Percentiles rank a stretch among this genome's conserved stretches.
These are phyloP conservation scores for Lentinus tigrinus DNA, from an alignment of 768 basidiomycete genomes.

Conservation along the genomic window DNA sequence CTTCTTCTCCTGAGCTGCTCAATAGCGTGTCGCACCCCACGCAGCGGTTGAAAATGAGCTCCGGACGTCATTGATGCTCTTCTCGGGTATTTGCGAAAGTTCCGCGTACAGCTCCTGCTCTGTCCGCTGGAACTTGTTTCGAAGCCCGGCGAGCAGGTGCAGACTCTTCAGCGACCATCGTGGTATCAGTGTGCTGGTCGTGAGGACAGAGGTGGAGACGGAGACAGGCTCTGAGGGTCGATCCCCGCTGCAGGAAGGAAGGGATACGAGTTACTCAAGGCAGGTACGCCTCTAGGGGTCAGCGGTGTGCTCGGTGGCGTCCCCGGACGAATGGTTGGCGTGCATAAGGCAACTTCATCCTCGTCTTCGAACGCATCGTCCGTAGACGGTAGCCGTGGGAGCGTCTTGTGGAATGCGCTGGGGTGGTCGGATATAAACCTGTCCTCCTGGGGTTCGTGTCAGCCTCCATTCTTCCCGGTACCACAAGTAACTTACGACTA, in stretches of 20 bases:
- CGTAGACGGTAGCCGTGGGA: conserved; percentile 59
- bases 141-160: conserved; percentile 45
- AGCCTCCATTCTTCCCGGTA: neutral
- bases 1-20: conserved; percentile 65
- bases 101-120: conserved; percentile 62
- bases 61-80: conserved; percentile 61
- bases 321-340: conserved; percentile 24
- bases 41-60: conserved; percentile 54
- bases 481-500: conserved; percentile 43
- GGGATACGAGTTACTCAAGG: conserved; percentile 3
- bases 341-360: conserved; percentile 16
- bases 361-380: conserved; percentile 50
- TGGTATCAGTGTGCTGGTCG: neutral
- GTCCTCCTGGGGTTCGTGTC: conserved; percentile 39
- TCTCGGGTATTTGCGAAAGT: conserved; percentile 44
- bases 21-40: conserved; percentile 50
- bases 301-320: conserved; percentile 22
- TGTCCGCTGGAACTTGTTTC: conserved; percentile 54
- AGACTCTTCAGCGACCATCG: conserved; percentile 29
- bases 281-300: conserved; percentile 2
- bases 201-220: neutral
- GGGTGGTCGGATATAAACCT: conserved; percentile 27
- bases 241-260: neutral
- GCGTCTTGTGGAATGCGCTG: conserved; percentile 40
- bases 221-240: neutral